Evolutionary conservation across 805 yeast genomes (phyloP), one percentile per base, ranked within the genome.

Genomic region (Wickerhamomyces kurtzmanii): DNA sequence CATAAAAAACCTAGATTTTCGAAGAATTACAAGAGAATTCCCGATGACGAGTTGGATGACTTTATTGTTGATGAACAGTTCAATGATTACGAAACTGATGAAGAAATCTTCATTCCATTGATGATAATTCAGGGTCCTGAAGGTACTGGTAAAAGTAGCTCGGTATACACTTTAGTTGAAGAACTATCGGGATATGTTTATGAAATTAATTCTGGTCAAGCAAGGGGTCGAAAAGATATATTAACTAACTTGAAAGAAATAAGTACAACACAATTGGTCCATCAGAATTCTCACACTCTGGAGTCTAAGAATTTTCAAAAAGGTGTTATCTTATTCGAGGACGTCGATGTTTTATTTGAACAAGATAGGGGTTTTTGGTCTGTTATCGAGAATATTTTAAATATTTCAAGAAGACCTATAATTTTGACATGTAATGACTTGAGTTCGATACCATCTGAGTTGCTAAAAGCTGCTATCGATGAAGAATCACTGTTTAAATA

Each of bases 321-420:
- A 33, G 86, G 89, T 6, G 57, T 85, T 5, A 75, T 91, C 4
- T 51, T 91, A 19, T 62, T 89, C 32, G 95, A 87, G 40, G 96
- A 89, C 42, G 87, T 82, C 22, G 95, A 89, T 47, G 59, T 83
- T 8, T 49, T 87, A 12, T 84, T 79, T 42, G 72, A 67, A 22
- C 73, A 69, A 18, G 97, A 91, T 42, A 71, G 68, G 31, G 73
- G 74, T 2, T 87, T 89, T 45, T 91, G 96, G 96, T 45, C 62
- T 1, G 73, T 78, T 3, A 62, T 85, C 3, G 69, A 67, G 25
- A 76, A 71, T 27, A 61, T 83, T 10, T 51, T 85, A 22, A 59
- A 62, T 20, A 63, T 68, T 12, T 65, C 84, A 0, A 60, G 83
- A 38, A 55, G 87, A 30, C 94, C 94, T 0, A 64, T 84, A 0